Evolutionary conservation across 164 flowering plant genomes (phyloP), one percentile per base, ranked within the genome.

Genomic region (Sedum album): DNA sequence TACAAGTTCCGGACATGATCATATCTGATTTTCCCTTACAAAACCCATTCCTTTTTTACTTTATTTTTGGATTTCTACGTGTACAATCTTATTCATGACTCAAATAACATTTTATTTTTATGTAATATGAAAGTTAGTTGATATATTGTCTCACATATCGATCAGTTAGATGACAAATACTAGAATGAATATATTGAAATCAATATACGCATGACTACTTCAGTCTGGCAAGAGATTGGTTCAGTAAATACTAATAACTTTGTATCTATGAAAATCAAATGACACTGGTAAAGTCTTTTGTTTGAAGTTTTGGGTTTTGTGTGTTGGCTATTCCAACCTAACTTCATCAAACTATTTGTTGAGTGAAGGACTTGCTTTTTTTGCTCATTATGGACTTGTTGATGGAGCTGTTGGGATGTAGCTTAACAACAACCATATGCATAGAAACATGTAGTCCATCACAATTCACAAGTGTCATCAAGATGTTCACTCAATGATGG

Each of bases 1-100:
- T 79, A 69, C 68, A 81, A 78, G 63, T 70, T 62, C 15, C 82
- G 79, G 67, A 79, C 73, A 21, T 82, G 77, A 57, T 14, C 20
- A 1, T 26, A 9, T 55, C 0, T 4, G 21, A 57, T 28, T 57
- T 11, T 2, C 31, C 0, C 33, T n/a, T 28, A 11, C 62, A 28
- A 57, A 28, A 57, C 20, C 20, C 18, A 11, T 57, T 14, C 62
- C 31, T 57, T 55, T 55, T 30, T 57, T 57, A 6, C 33, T 57
- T 57, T 4, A 57, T 57, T 57, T 57, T 21, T 57, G 33, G 38
- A 3, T 57, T 4, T 25, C 62, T 57, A 14, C 35, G 2, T 28
- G 62, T 57, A 14, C 20, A 28, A 57, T 13, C 31, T 57, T 28
- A 26, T 57, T 14, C 20, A 57, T 28, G 62, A 26, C 62, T 57